Evolutionary conservation across 75 land plant genomes (phyloP).

Genomic region (Pinus taeda): DNA sequence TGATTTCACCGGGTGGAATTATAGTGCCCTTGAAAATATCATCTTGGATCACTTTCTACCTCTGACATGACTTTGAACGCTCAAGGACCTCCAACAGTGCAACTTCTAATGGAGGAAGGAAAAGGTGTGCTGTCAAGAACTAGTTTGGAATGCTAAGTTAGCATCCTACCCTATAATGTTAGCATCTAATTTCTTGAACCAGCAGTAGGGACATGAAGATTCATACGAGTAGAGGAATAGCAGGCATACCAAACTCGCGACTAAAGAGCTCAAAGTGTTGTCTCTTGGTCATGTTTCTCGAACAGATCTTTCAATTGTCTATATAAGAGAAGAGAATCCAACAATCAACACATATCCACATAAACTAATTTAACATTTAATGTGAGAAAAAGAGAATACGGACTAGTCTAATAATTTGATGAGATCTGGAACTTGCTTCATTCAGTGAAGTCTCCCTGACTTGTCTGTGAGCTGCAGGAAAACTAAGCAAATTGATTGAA

Average conservation of each 20-base stretch:
- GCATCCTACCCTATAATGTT: no score
- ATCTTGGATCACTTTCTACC: constrained; percentile 26
- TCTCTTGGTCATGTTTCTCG: constrained; percentile 44
- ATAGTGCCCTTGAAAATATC: constrained; percentile 30
- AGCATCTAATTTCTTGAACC: no score
- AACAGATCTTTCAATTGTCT: constrained; percentile 91
- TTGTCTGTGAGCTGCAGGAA: constrained; percentile 81
- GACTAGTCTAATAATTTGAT: constrained; percentile 94
- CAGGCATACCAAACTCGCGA: constrained; percentile 77
- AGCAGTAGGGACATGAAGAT: not conserved
- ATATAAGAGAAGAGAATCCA: constrained; percentile 20
- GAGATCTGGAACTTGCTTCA: constrained; percentile 93
- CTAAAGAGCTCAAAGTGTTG: constrained; percentile 46
- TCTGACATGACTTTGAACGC: no score
- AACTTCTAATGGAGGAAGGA: no score
- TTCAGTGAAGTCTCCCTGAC: constrained; percentile 91
- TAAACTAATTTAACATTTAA: not conserved
- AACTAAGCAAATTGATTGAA: no score
- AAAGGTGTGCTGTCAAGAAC: no score
- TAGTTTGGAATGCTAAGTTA: no score
- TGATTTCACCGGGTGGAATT: constrained; percentile 17
- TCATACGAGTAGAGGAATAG: not conserved
- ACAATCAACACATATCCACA: not conserved
- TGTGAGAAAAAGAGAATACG: constrained; percentile 8
- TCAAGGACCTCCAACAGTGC: no score